These are phyloP conservation scores for Malassezia obtusa DNA, from an alignment of 1,284 basidiomycete species.

Conservation along the genomic window DNA sequence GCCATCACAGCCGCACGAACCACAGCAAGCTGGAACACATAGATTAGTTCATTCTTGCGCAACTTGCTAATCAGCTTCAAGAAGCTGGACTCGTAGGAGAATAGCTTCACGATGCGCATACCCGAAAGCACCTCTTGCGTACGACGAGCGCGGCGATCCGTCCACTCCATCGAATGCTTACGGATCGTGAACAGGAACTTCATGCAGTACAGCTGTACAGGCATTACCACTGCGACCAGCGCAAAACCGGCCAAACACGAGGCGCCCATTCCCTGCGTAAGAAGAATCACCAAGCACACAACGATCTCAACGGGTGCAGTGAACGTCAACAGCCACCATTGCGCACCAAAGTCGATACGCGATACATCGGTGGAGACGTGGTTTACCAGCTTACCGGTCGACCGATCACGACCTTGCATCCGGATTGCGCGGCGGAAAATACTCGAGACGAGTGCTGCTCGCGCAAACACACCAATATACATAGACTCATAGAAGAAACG, in stretches of 20 bases:
- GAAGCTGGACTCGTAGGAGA: constrained; percentile 38
- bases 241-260: constrained; percentile 73
- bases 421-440: constrained; percentile 72
- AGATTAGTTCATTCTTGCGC: constrained; percentile 65
- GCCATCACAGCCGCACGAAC: constrained; percentile 63
- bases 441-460: constrained; percentile 76
- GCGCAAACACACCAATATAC: constrained; percentile 58
- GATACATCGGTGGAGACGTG: constrained; percentile 87
- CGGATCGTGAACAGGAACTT: constrained; percentile 64
- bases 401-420: constrained; percentile 71
- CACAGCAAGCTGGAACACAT: constrained; percentile 66
- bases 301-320: constrained; percentile 55
- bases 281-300: constrained; percentile 55
- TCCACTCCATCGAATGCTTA: constrained; percentile 74
- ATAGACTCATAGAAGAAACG: constrained; percentile 64
- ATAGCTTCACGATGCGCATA: constrained; percentile 47
- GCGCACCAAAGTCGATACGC: constrained; percentile 77
- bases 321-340: constrained; percentile 69
- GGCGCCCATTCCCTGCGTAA: constrained; percentile 63
- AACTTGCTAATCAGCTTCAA: constrained; percentile 61
- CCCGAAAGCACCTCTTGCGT: constrained; percentile 43
- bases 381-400: constrained; percentile 74
- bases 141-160: constrained; percentile 56
- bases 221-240: constrained; percentile 60
- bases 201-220: constrained; percentile 65